Evolutionary conservation across 768 basidiomycete genomes (phyloP), one percentile per base, ranked within the genome.

Genomic region (Gyrodon lividus): DNA sequence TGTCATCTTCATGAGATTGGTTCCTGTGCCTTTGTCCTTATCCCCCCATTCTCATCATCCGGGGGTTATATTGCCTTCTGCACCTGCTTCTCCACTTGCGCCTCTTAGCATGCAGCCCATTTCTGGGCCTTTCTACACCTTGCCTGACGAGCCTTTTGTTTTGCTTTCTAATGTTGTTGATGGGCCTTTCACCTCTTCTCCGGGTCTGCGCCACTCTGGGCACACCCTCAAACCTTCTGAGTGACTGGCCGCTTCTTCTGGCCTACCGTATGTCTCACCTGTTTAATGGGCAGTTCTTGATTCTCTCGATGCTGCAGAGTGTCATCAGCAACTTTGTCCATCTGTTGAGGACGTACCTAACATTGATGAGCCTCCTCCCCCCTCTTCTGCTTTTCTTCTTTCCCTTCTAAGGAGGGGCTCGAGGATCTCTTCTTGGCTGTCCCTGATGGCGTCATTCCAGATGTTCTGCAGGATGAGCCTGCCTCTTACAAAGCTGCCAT

Each of bases 31-130:
- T n/a, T n/a, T n/a, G n/a, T n/a, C n/a, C 14, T 48, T 24, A 16
- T 47, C 16, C 24, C 17, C 4, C 10, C 19, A 8, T 23, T 26
- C 19, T 23, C 24, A 34, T 9, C n/a, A 43, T 26, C 41, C 9
- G 45, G 58, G 12, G 59, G 17, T 16, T 22, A 31, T 65, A 1
- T 70, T 57, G 58, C 49, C 54, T 53, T 17, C 54, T 57, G 24
- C 55, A 53, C 5, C 24, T 37, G 22, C 50, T 56, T 23, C 64
- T 63, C 4, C 22, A 26, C 42, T 13, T 54, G 54, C 30, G 39
- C 52, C 46, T 10, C 23, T 26, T 22, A 44, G 19, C 6, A 19
- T 41, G 24, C 40, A 41, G 17, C 43, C 43, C n/a, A 23, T 44
- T n/a, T 17, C 40, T 26, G 24, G 12, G 12, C 20, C 19, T 12